These are phyloP conservation scores for Colletotrichum cuscutae DNA, from an alignment of 2,329 filamentous ascomycete genomes.

Conservation along the genomic window DNA sequence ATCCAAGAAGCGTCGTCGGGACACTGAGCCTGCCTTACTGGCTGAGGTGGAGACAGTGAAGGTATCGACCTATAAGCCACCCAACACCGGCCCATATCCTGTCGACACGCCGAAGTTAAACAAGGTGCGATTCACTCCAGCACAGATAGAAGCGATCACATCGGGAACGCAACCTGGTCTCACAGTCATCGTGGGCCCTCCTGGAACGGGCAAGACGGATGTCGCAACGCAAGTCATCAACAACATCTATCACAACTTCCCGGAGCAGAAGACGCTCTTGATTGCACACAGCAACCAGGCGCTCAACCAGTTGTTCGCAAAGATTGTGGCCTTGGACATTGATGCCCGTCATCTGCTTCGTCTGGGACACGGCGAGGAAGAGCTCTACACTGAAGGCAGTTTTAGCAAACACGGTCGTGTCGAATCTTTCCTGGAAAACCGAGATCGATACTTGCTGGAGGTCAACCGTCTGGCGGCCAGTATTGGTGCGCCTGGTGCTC, in stretches of 20 bases:
- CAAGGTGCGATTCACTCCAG: slow-evolving; percentile 85
- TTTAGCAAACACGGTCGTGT: slow-evolving; percentile 96
- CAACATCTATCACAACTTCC: slow-evolving; percentile 99
- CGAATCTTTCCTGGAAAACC: slow-evolving; percentile 93
- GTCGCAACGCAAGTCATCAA: slow-evolving; percentile 98
- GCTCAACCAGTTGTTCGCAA: slow-evolving; percentile 96
- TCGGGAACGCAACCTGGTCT: slow-evolving; percentile 95
- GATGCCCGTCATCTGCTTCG: slow-evolving; percentile 93
- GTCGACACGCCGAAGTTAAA: slow-evolving; percentile 86
- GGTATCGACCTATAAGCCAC: slow-evolving; percentile 90
- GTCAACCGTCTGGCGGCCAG: slow-evolving; percentile 88
- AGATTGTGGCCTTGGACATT: slow-evolving; percentile 96
- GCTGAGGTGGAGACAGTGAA: slow-evolving; percentile 75
- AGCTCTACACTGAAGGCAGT: slow-evolving; percentile 84
- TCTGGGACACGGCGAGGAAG: slow-evolving; percentile 94
- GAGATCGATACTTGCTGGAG: slow-evolving; percentile 80
- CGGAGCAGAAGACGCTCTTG: slow-evolving; percentile 88
- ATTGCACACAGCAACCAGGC: slow-evolving; percentile 98
- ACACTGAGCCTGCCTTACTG: slow-evolving; percentile 74
- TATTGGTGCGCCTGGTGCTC: slow-evolving; percentile 89
- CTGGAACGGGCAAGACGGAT: slow-evolving; percentile 98
- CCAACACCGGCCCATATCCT: slow-evolving; percentile 90
- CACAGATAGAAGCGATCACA: slow-evolving; percentile 91
- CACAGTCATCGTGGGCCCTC: slow-evolving; percentile 93
- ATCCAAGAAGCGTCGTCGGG: slow-evolving; percentile 89